phyloP scores from a whole-genome alignment of 129 eudicot species.

The Deinandra increscens region DNA sequence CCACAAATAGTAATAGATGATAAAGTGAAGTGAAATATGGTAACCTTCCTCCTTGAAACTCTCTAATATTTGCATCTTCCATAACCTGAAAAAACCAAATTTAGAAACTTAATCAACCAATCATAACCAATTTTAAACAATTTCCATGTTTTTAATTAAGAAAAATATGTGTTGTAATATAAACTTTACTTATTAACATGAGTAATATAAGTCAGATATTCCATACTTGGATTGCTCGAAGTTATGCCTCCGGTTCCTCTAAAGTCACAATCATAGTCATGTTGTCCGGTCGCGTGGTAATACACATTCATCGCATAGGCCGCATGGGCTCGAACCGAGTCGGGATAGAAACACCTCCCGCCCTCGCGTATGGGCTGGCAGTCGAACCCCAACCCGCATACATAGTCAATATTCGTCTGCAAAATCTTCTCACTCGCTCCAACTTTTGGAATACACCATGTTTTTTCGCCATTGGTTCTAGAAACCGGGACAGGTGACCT shows the following conservation, averaged over 20 bases:
- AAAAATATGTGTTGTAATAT: neutral
- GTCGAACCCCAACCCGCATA: slow-evolving; percentile 58
- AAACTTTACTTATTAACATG: too few species aligned
- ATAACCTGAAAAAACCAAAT: slow-evolving; percentile 40
- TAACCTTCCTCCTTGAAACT: slow-evolving; percentile 10
- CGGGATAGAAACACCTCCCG: slow-evolving; percentile 52
- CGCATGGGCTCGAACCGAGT: slow-evolving; percentile 59
- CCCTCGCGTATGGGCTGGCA: slow-evolving; percentile 56
- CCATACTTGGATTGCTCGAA: slow-evolving; percentile 49
- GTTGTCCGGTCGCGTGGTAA: slow-evolving; percentile 50
- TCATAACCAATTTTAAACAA: neutral
- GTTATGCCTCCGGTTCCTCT: slow-evolving; percentile 48
- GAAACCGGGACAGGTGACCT: slow-evolving; percentile 9
- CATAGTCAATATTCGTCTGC: slow-evolving; percentile 57
- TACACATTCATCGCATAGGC: slow-evolving; percentile 64
- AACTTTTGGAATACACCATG: slow-evolving; percentile 65
- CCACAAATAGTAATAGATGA: too few species aligned
- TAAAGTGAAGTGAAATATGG: slow-evolving; percentile 11
- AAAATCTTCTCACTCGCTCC: slow-evolving; percentile 43
- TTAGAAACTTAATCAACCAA: neutral
- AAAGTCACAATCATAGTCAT: slow-evolving; percentile 61
- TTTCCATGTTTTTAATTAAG: neutral
- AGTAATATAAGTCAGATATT: neutral
- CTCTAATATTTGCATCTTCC: slow-evolving; percentile 48
- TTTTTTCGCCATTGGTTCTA: slow-evolving; percentile 22